A percentile compares a stretch with the other conserved stretches of the same genome.
phyloP scores from a whole-genome alignment of 306 rosid genomes.

The Dryas drummondii region DNA sequence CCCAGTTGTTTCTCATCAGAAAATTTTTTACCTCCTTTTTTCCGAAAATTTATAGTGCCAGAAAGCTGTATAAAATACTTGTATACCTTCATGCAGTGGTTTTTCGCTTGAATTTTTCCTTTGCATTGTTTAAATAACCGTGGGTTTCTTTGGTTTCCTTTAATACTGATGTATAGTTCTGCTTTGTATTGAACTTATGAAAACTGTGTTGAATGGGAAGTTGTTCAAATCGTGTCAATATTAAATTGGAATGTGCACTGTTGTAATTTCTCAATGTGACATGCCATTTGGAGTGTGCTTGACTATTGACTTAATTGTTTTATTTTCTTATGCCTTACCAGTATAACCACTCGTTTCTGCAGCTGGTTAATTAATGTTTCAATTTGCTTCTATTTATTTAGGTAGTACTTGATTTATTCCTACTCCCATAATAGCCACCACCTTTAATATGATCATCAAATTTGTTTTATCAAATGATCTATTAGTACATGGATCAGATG shows the following conservation, averaged over 20 bases:
- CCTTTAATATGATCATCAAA: too few relatives aligned
- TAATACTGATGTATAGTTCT: not conserved
- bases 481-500: too few relatives aligned
- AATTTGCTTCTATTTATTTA: too few relatives aligned
- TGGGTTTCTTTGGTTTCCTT: not conserved
- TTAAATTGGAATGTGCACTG: not conserved
- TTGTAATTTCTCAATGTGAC: too few relatives aligned
- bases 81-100: slow-evolving; percentile 17
- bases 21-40: not conserved
- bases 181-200: not conserved
- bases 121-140: slow-evolving; percentile 5
- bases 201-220: not conserved
- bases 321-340: slow-evolving; percentile 13
- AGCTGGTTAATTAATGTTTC: not conserved
- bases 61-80: slow-evolving; percentile 5
- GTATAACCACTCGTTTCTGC: not conserved
- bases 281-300: too few relatives aligned
- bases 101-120: slow-evolving; percentile 7
- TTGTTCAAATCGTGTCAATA: not conserved
- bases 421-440: too few relatives aligned
- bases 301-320: too few relatives aligned
- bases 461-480: too few relatives aligned
- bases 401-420: too few relatives aligned
- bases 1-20: slow-evolving; percentile 6
- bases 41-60: slow-evolving; percentile 6